These are phyloP conservation scores for Cryptosporidium viatorum DNA, from an alignment of 169 alveolate genomes.

Conservation along the genomic window DNA sequence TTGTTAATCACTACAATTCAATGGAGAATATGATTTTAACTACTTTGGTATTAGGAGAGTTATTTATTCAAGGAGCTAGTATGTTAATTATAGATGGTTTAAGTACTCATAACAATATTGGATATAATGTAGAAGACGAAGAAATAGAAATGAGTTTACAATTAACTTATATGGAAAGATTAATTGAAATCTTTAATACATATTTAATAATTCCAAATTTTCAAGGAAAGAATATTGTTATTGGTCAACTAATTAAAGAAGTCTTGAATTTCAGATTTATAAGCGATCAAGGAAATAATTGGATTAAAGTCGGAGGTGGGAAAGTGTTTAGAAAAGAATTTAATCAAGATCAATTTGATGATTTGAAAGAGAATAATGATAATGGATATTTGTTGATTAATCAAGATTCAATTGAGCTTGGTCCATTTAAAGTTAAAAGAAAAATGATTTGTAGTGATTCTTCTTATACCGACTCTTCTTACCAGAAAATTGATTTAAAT, in stretches of 20 bases:
- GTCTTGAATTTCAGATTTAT: not conserved
- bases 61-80: slow-evolving; percentile 45
- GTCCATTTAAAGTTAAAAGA: slow-evolving; percentile 42
- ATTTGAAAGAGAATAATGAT: not conserved
- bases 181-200: not conserved
- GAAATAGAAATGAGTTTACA: not conserved
- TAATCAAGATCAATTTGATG: not conserved
- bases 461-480: not conserved
- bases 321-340: not conserved
- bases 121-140: not conserved
- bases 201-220: not conserved
- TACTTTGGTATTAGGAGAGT: not conserved
- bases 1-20: not conserved
- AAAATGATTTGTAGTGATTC: not conserved
- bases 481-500: not conserved
- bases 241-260: not conserved
- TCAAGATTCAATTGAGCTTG: slow-evolving; percentile 12
- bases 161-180: not conserved
- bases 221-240: not conserved
- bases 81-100: slow-evolving; percentile 37
- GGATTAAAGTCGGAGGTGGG: slow-evolving; percentile 11
- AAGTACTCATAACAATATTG: not conserved
- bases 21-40: not conserved
- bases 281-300: not conserved
- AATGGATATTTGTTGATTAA: not conserved